A percentile compares a stretch with the other conserved stretches of the same genome.
Evolutionary conservation across 2,329 filamentous ascomycete genomes (phyloP).

Genomic region (Alternaria sp.): DNA sequence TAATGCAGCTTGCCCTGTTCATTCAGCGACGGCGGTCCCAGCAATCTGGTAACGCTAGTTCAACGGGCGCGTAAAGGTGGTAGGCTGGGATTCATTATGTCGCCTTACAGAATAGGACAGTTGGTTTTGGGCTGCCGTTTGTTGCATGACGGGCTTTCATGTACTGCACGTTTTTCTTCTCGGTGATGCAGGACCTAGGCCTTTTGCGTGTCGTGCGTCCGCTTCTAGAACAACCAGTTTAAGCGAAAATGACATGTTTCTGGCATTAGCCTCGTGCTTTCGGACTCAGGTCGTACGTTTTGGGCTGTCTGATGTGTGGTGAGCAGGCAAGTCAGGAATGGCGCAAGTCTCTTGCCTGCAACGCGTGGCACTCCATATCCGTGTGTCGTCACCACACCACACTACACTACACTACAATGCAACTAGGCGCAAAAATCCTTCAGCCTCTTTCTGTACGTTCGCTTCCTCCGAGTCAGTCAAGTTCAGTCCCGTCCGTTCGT

Average conservation of each 20-base stretch:
- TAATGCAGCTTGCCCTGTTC: not conserved
- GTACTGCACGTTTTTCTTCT: conserved; percentile 1
- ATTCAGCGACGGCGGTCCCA: not conserved
- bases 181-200: not conserved
- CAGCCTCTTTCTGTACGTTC: not conserved
- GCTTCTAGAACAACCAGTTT: conserved; percentile 5
- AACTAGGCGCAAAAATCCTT: conserved; percentile 1
- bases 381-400: not conserved
- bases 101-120: not conserved
- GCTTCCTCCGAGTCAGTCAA: conserved; percentile 3
- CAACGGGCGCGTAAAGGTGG: conserved; percentile 6
- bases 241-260: conserved; percentile 7
- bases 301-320: not conserved
- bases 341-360: not conserved
- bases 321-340: not conserved
- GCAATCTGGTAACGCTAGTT: conserved; percentile 3
- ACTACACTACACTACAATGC: not conserved
- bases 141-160: conserved; percentile 1
- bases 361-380: conserved; percentile 1
- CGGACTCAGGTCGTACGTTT: not conserved
- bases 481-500: not conserved
- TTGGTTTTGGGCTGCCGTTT: conserved; percentile 1
- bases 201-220: not conserved
- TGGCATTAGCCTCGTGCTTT: not conserved
- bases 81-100: not conserved